Evolutionary conservation across 352 stramenopile genomes (phyloP).

Genomic region (Phytophthora pseudosyringae): DNA sequence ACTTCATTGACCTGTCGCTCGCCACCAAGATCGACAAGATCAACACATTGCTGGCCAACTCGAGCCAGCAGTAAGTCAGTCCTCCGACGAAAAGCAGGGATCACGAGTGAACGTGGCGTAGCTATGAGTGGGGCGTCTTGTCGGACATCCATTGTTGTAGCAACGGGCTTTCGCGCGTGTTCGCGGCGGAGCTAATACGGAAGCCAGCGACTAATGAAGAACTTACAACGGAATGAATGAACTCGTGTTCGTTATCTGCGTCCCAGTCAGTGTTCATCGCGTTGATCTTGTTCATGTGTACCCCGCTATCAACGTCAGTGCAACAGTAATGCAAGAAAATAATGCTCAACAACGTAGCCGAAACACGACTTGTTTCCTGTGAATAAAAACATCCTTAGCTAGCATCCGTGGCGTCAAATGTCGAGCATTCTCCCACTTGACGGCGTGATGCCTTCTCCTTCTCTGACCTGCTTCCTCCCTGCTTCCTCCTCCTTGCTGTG

Average conservation of each 20-base stretch:
- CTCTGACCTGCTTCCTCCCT: conserved; percentile 11
- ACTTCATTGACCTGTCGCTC: conserved; percentile 97
- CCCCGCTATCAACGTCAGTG: background rate
- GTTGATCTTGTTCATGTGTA: background rate
- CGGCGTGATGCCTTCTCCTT: conserved; percentile 13
- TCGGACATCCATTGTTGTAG: conserved; percentile 14
- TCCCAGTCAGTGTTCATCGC: conserved; percentile 8
- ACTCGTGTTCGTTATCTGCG: conserved; percentile 25
- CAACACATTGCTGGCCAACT: conserved; percentile 83
- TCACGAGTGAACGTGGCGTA: conserved; percentile 30
- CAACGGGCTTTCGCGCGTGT: conserved; percentile 12
- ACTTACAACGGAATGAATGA: conserved; percentile 38
- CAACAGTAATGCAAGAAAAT: background rate
- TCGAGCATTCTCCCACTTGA: conserved; percentile 15
- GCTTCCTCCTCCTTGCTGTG: background rate
- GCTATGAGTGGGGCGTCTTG: conserved; percentile 11
- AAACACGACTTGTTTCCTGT: conserved; percentile 21
- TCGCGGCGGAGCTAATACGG: conserved; percentile 16
- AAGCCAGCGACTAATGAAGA: conserved; percentile 36
- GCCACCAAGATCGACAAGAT: conserved; percentile 96
- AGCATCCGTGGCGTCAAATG: conserved; percentile 27
- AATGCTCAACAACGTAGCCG: conserved; percentile 6
- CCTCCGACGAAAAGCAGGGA: conserved; percentile 11
- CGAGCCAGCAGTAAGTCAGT: conserved; percentile 52
- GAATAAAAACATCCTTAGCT: conserved; percentile 46